These are phyloP conservation scores for Cytospora piceae DNA, from an alignment of 2,329 filamentous ascomycete genomes.

Conservation along the genomic window DNA sequence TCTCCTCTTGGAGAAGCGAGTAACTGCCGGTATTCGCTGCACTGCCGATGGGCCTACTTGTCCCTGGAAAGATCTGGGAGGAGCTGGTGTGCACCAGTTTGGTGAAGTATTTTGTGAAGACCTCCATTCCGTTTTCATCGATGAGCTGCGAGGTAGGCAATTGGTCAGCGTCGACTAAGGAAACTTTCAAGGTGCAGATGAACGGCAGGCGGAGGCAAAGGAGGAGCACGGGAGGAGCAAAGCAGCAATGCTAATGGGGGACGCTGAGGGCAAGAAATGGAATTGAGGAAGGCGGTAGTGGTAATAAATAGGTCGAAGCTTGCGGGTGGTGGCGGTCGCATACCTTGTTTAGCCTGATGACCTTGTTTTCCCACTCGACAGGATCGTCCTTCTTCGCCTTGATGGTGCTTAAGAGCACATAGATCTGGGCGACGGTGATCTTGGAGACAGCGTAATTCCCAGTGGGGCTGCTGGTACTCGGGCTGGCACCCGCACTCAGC, in stretches of 20 bases:
- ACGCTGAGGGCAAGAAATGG: background rate
- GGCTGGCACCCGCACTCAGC: slow-evolving; percentile 63
- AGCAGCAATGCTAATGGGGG: background rate
- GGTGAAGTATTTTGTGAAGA: slow-evolving; percentile 93
- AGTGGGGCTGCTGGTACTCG: slow-evolving; percentile 65
- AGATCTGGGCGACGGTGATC: slow-evolving; percentile 94
- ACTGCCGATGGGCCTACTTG: slow-evolving; percentile 70
- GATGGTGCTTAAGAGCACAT: slow-evolving; percentile 89
- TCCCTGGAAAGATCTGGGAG: slow-evolving; percentile 82
- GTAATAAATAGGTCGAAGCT: slow-evolving; percentile 8
- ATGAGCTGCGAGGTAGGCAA: slow-evolving; percentile 67
- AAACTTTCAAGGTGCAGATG: no score
- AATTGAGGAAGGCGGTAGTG: slow-evolving; percentile 2
- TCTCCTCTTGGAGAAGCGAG: slow-evolving; percentile 78
- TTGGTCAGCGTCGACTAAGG: background rate
- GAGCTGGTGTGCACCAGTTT: slow-evolving; percentile 91
- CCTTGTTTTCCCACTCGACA: slow-evolving; percentile 89
- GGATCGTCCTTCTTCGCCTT: slow-evolving; percentile 88
- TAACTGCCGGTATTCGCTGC: slow-evolving; percentile 71
- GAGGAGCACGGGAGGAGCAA: background rate
- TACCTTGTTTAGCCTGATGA: slow-evolving; percentile 91
- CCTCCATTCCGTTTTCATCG: slow-evolving; percentile 98
- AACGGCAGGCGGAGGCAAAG: background rate
- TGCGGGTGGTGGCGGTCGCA: slow-evolving; percentile 36
- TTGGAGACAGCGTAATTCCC: slow-evolving; percentile 75